A percentile compares a stretch with the other conserved stretches of the same genome.
Evolutionary conservation across 768 basidiomycete genomes (phyloP).

Genomic region (Astraeus odoratus): DNA sequence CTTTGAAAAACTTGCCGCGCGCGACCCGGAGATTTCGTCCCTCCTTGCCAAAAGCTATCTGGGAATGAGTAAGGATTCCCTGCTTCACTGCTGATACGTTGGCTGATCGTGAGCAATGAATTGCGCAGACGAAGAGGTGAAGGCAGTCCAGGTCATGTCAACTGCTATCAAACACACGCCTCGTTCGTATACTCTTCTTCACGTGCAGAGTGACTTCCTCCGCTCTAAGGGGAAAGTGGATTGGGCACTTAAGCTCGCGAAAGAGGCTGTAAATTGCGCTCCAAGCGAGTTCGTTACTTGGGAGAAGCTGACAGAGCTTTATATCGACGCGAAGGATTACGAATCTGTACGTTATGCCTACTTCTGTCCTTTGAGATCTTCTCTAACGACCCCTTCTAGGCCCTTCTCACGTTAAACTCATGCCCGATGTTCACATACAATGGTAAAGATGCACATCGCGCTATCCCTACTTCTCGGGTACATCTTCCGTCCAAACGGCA

Average conservation of each 20-base stretch:
- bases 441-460: conserved; percentile 87
- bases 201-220: conserved; percentile 92
- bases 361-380: not conserved
- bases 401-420: conserved; percentile 91
- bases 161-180: conserved; percentile 78
- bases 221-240: conserved; percentile 76
- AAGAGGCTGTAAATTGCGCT: conserved; percentile 95
- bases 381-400: conserved; percentile 28
- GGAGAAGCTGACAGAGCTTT: conserved; percentile 95
- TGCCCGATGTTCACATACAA: conserved; percentile 99
- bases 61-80: conserved; percentile 80
- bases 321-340: conserved; percentile 84
- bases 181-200: conserved; percentile 89
- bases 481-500: conserved; percentile 82
- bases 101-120: not conserved
- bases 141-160: conserved; percentile 91
- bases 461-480: conserved; percentile 69
- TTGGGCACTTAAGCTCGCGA: conserved; percentile 89
- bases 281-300: conserved; percentile 99
- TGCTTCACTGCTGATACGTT: not conserved
- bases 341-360: conserved; percentile 43
- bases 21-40: conserved; percentile 85
- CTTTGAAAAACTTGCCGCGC: conserved; percentile 83
- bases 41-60: conserved; percentile 86
- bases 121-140: conserved; percentile 88